These are phyloP conservation scores for Mycocentrospora acerina DNA, from an alignment of 2,329 filamentous ascomycete species.

Conservation along the genomic window DNA sequence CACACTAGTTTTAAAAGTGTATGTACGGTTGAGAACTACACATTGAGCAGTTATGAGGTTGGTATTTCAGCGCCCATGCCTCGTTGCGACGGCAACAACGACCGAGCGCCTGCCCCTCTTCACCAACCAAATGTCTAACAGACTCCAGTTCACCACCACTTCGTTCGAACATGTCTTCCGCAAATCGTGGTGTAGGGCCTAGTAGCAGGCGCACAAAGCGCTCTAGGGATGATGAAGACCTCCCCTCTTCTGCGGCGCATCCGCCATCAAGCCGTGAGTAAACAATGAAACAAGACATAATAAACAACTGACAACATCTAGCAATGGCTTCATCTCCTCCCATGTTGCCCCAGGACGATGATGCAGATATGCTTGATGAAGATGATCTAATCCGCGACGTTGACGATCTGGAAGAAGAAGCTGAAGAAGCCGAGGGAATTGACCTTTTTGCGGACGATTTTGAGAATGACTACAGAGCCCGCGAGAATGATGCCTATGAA, in stretches of 20 bases:
- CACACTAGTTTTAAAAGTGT: conserved; percentile 4
- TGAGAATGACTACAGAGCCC: conserved; percentile 60
- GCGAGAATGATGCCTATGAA: conserved; percentile 64
- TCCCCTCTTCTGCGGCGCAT: conserved; percentile 57
- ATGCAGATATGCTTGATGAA: conserved; percentile 71
- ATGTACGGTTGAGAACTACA: conserved; percentile 2
- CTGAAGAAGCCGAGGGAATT: conserved; percentile 69
- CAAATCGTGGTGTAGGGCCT: conserved; percentile 68
- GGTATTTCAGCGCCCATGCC: conserved; percentile 2
- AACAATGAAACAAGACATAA: conserved; percentile 1
- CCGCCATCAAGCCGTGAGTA: conserved; percentile 66
- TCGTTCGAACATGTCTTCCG: conserved; percentile 76
- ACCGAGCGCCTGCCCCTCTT: conserved; percentile 20
- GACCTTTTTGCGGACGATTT: conserved; percentile 72
- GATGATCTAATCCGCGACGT: conserved; percentile 65
- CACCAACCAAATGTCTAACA: conserved; percentile 21
- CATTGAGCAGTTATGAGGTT: conserved; percentile 24
- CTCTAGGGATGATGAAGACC: conserved; percentile 63
- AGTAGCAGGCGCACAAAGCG: conserved; percentile 64
- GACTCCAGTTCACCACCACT: conserved; percentile 74
- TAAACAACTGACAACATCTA: conserved; percentile 37
- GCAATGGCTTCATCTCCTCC: conserved; percentile 62
- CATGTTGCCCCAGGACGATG: conserved; percentile 66
- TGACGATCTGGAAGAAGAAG: conserved; percentile 68
- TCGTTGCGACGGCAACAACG: conserved; percentile 5